Evolutionary conservation across 1,139 yeast genomes (phyloP), one percentile per base, ranked within the genome.

Genomic region (Hyphopichia pseudoburtonii): DNA sequence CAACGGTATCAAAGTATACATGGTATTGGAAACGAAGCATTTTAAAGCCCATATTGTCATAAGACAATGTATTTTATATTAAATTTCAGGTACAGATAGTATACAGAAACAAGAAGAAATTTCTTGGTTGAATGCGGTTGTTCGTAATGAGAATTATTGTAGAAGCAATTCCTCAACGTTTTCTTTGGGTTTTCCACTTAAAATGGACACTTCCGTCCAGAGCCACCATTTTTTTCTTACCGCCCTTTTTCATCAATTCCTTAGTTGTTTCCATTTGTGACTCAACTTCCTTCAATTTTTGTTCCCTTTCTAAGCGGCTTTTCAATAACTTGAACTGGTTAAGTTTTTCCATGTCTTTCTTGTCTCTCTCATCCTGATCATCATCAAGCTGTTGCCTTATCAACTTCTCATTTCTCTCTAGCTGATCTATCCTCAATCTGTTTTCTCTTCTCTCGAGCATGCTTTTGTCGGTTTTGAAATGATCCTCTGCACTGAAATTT

Each of bases 241-340:
- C 80, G 0, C 97, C 97, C 48, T 82, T 84, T 59, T 87, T 87
- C 96, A 90, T 87, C 42, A 89, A 74, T 56, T 90, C 95, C 42
- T 86, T 77, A 51, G 89, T 94, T 42, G 76, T 54, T 39, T 83
- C 86, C 82, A 89, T 81, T 51, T 81, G 77, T 33, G 73, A 71
- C 53, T 86, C 86, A 12, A 90, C 87, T 41, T 76, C 75, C 33
- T 70, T 69, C 46, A 92, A 70, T 57, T 86, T 76, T 40, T 70
- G 62, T 47, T 82, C 88, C 52, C 94, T 73, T 48, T 84, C 81
- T 55, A 86, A 59, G 45, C 87, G 70, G 43, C 69, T 70, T 52
- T 82, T 74, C 39, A 83, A 61, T 26, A 68, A 54, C 52, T 76
- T 73, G 47, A 71, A 78, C 50, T 76, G 78, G 47, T 79, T 76